Conservation (phyloP, 441 rosid species). For the Erodium texanum region DNA sequence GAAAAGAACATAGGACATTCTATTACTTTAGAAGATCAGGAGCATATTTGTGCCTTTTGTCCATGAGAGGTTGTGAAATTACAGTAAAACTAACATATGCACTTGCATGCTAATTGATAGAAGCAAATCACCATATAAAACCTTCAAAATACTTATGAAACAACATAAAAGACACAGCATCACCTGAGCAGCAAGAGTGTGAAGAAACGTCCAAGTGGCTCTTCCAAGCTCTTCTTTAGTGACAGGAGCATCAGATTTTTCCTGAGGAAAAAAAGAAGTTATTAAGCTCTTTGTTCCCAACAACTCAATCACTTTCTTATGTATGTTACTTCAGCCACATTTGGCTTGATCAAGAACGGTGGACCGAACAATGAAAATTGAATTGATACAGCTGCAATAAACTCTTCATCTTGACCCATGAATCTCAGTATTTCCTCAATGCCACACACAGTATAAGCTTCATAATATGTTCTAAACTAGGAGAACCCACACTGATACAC, state of each 20-base stretch:
- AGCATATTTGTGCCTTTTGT: not conserved
- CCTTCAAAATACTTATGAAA: not conserved
- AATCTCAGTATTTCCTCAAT: not conserved
- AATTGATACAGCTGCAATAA: not conserved
- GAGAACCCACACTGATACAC: not conserved
- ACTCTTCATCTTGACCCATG: slow-evolving; percentile 2
- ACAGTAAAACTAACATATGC: not conserved
- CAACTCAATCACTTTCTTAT: too few relatives aligned
- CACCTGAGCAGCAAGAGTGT: slow-evolving; percentile 93
- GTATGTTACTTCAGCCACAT: not conserved
- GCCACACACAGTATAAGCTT: not conserved
- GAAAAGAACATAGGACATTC: slow-evolving; percentile 16
- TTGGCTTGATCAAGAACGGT: not conserved
- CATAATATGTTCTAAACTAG: not conserved
- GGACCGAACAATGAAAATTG: not conserved
- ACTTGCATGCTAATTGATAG: not conserved
- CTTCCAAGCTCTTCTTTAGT: slow-evolving; percentile 89
- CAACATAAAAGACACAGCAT: slow-evolving; percentile 1
- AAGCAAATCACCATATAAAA: not conserved
- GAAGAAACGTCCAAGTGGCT: slow-evolving; percentile 94
- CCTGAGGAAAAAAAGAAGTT: slow-evolving; percentile 27
- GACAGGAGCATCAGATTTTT: slow-evolving; percentile 52
- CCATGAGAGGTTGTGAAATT: not conserved
- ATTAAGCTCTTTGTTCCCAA: not conserved
- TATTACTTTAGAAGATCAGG: not conserved